phyloP scores from a whole-genome alignment of 148 eudicot species.

The Cornus suecica region DNA sequence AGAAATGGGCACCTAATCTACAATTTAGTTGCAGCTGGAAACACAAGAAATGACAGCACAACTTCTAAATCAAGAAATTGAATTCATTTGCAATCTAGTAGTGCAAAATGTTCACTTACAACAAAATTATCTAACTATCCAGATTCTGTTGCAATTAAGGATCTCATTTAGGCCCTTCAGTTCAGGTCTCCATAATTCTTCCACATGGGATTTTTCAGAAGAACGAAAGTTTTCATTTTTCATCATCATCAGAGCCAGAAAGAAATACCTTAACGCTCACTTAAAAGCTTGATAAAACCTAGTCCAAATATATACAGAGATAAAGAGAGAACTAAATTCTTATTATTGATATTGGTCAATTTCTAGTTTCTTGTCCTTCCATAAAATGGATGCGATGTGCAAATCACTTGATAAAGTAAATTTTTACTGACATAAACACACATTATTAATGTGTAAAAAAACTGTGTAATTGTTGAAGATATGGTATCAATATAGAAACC shows the following conservation, averaged over 20 bases:
- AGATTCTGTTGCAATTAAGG: not conserved
- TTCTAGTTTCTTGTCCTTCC: not conserved
- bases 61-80: not conserved
- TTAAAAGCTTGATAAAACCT: not conserved
- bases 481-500: not conserved
- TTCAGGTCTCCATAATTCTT: slow-evolving; percentile 17
- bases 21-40: not conserved
- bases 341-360: too few relatives aligned
- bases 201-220: slow-evolving; percentile 10
- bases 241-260: slow-evolving; percentile 10
- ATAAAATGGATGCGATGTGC: too few relatives aligned
- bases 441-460: not conserved
- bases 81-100: too few relatives aligned
- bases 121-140: not conserved
- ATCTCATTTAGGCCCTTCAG: slow-evolving; percentile 10
- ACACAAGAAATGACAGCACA: not conserved
- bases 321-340: too few relatives aligned
- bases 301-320: too few relatives aligned
- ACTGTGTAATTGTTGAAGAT: not conserved
- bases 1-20: not conserved
- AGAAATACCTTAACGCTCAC: not conserved
- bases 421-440: not conserved
- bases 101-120: not conserved
- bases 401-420: not conserved
- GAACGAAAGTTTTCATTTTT: slow-evolving; percentile 15